Evolutionary conservation across 495 filamentous ascomycete genomes (phyloP), one percentile per base, ranked within the genome.

Genomic region (Neurospora sp.): DNA sequence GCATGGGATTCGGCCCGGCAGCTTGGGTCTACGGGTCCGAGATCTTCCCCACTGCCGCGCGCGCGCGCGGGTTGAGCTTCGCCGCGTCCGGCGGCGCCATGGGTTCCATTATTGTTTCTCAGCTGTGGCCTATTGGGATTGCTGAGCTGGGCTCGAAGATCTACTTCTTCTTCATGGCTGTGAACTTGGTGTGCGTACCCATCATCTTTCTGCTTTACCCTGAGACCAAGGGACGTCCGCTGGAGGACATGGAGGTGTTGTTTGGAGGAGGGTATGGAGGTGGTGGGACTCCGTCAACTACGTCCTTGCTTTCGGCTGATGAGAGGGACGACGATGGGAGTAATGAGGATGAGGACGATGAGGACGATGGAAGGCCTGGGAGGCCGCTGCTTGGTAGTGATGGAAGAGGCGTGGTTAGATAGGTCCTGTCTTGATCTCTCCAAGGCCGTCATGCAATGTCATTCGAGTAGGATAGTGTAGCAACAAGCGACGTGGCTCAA

Each of bases 1-100:
- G 85, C 40, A 83, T 89, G 78, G 85, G 87, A 0, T 88, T 89
- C 74, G 88, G 88, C 0, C 86, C 87, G 0, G 83, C 86, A 4
- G 82, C 87, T 0, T 89, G 87, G 88, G 87, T 89, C 0, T 89
- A 89, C 69, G 86, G 87, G 2, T 84, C 87, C 0, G 88, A 89
- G 83, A 87, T 88, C 72, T 88, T 88, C 75, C 86, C 86, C 12
- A 87, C 86, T 0, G 80, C 85, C 12, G 78, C 86, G 54, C 84
- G 86, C 10, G 85, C 86, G 14, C 83, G 82, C 0, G 86, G 86
- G 7, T 83, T 87, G 69, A 87, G 85, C 77, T 80, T 88, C 35
- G 83, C 85, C 1, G 86, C 85, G 1, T 85, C 85, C 0, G 86
- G 80, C 1, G 83, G 84, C 18, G 79, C 86, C 31, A 83, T 86